Evolutionary conservation across 495 filamentous ascomycete species (phyloP), one percentile per base, ranked within the genome.

Genomic region (Immersiella caudata): DNA sequence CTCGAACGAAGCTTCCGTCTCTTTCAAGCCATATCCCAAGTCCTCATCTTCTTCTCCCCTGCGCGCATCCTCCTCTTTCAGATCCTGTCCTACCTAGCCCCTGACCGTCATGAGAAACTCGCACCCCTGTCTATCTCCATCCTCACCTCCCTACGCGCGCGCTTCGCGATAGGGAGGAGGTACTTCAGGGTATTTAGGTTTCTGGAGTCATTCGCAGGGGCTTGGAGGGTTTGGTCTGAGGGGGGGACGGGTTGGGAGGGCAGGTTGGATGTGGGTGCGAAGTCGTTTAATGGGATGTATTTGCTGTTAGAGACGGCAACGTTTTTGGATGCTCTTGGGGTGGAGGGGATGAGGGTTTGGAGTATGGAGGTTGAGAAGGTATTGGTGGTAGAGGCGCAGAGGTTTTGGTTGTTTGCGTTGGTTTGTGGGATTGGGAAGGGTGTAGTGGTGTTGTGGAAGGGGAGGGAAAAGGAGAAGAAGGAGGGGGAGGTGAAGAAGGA

Each of bases 141-240:
- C 60, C 70, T 82, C 36, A 36, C 63, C 2, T 52, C 57, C 8
- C 67, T 81, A 1, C 73, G 74, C 67, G 60, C 68, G 50, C 75
- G 74, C 40, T 62, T 82, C 18, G 70, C 67, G 2, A 66, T 79
- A 74, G 84, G 81, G 11, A 77, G 89, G 25, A 80, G 87, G 8
- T 88, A 80, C 75, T 82, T 91, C 73, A 82, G 89, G 25, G 78
- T 88, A 64, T 89, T 89, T 69, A 83, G 85, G 35, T 90, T 88
- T 74, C 76, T 90, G 5, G 87, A 87, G 14, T 79, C 77, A n/a
- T 90, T 91, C 70, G 58, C 77, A 40, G 75, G 77, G 6, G 86
- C 85, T 1, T 81, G 77, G 67, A 67, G 66, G 20, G 61, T 76
- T n/a, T 27, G 18, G 6, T 11, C 51, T 20, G 59, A 25, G 6